These are phyloP conservation scores for Scytalidium sp. DNA, from an alignment of 2,329 filamentous ascomycete genomes.

Conservation along the genomic window DNA sequence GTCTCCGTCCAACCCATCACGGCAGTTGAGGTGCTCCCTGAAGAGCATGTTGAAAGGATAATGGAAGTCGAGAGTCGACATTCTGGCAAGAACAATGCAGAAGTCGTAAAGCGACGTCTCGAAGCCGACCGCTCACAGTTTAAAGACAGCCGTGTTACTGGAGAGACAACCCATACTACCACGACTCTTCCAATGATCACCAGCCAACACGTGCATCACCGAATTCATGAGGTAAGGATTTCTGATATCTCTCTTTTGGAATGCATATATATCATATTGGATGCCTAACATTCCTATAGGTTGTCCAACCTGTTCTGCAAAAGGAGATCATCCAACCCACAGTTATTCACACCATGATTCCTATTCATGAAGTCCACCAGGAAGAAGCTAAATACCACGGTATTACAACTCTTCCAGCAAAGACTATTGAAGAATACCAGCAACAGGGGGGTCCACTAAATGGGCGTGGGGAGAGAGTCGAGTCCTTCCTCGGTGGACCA, in stretches of 20 bases:
- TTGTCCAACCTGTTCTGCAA: slow-evolving; percentile 66
- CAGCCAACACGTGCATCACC: slow-evolving; percentile 64
- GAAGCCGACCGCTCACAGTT: slow-evolving; percentile 53
- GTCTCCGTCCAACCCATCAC: slow-evolving; percentile 64
- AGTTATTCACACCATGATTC: slow-evolving; percentile 69
- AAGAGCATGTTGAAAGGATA: slow-evolving; percentile 60
- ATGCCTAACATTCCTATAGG: slow-evolving; percentile 21
- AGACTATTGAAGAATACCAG: slow-evolving; percentile 63
- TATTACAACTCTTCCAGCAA: slow-evolving; percentile 59
- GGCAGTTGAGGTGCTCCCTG: slow-evolving; percentile 52
- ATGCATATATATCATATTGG: not conserved
- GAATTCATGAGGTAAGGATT: slow-evolving; percentile 20
- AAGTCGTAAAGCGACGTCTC: slow-evolving; percentile 43
- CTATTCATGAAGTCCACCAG: slow-evolving; percentile 70
- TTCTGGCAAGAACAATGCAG: slow-evolving; percentile 57
- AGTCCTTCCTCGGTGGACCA: slow-evolving; percentile 62
- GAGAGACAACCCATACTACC: slow-evolving; percentile 46
- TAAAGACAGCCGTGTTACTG: slow-evolving; percentile 43
- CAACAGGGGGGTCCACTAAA: slow-evolving; percentile 49
- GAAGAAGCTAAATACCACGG: slow-evolving; percentile 64
- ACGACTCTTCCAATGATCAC: slow-evolving; percentile 45
- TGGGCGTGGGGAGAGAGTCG: slow-evolving; percentile 52
- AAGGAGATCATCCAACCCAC: slow-evolving; percentile 67
- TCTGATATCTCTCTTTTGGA: not conserved
- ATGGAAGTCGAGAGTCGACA: slow-evolving; percentile 57